These are phyloP conservation scores for Phytopythium delawarense DNA, from an alignment of 352 stramenopile genomes.

Conservation along the genomic window DNA sequence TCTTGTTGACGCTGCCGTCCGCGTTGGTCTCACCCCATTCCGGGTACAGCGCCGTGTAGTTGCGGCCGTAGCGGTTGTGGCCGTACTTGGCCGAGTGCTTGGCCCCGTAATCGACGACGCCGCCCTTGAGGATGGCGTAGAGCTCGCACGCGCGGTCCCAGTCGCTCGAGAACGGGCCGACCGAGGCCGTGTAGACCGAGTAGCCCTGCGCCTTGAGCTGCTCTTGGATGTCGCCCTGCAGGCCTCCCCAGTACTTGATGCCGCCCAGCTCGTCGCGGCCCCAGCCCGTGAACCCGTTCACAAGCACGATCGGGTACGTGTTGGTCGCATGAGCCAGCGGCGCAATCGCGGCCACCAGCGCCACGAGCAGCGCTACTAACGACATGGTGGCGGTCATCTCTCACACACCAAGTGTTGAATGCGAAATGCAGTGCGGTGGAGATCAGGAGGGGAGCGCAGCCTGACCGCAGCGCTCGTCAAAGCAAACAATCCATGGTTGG, in stretches of 20 bases:
- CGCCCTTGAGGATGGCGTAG: constrained; percentile 60
- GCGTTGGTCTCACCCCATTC: constrained; percentile 45
- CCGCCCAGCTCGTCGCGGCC: constrained; percentile 34
- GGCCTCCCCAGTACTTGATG: constrained; percentile 46
- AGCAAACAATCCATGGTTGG: not conserved
- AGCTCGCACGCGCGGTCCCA: constrained; percentile 62
- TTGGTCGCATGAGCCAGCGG: constrained; percentile 18
- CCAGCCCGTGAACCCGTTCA: constrained; percentile 50
- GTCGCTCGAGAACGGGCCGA: constrained; percentile 56
- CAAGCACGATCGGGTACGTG: constrained; percentile 44
- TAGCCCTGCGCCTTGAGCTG: constrained; percentile 37
- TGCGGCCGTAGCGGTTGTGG: constrained; percentile 35
- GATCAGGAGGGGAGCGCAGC: not conserved
- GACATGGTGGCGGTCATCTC: not conserved
- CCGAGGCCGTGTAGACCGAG: constrained; percentile 40
- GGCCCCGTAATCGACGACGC: constrained; percentile 36
- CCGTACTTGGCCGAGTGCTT: constrained; percentile 31
- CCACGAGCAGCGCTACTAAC: not conserved
- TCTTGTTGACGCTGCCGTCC: constrained; percentile 47
- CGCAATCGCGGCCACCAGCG: not conserved
- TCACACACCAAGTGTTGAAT: not conserved
- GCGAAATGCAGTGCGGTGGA: too few relatives aligned
- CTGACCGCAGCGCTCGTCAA: not conserved
- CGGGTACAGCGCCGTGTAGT: constrained; percentile 45
- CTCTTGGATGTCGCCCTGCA: constrained; percentile 39